A percentile compares a stretch with the other conserved stretches of the same genome.
Conservation (phyloP, 2,329 filamentous ascomycete species). For the Chrysoporthe austroafricana region DNA sequence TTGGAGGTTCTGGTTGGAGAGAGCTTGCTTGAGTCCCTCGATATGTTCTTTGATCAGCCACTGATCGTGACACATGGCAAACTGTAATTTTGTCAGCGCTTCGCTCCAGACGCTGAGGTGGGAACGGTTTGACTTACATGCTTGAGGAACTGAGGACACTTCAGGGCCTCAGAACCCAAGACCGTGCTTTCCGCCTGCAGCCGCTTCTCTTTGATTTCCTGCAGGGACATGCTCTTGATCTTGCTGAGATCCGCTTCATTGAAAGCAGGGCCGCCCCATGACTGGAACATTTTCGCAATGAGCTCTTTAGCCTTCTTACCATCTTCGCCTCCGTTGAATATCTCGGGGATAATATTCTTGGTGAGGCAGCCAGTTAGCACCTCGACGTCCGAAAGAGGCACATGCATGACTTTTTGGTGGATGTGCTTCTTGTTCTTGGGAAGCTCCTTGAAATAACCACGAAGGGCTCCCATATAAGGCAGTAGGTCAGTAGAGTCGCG, state of each 20-base stretch:
- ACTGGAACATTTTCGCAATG: conserved; percentile 69
- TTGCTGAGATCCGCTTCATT: conserved; percentile 81
- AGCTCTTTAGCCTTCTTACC: conserved; percentile 65
- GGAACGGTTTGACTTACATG: conserved; percentile 67
- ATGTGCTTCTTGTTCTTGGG: conserved; percentile 70
- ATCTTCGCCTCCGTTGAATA: conserved; percentile 57
- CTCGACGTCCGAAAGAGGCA: conserved; percentile 80
- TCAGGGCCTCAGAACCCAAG: conserved; percentile 66
- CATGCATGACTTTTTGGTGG: conserved; percentile 66
- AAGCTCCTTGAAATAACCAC: conserved; percentile 67
- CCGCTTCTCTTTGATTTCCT: conserved; percentile 78
- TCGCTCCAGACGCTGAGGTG: neutral
- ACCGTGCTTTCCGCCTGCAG: conserved; percentile 64
- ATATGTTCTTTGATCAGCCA: conserved; percentile 97
- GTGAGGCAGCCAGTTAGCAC: conserved; percentile 75
- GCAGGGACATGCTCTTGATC: conserved; percentile 80
- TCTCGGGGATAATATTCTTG: conserved; percentile 62
- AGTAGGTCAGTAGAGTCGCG: conserved; percentile 84
- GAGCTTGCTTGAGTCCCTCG: conserved; percentile 78
- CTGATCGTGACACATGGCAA: conserved; percentile 94
- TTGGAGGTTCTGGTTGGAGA: conserved; percentile 96
- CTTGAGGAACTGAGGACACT: conserved; percentile 80
- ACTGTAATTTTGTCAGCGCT: conserved; percentile 61
- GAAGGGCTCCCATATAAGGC: conserved; percentile 76
- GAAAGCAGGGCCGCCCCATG: conserved; percentile 78